A percentile compares a stretch with the other conserved stretches of the same genome.
Evolutionary conservation across 306 rosid species (phyloP).

Genomic region (peach (Prunus persica)): DNA sequence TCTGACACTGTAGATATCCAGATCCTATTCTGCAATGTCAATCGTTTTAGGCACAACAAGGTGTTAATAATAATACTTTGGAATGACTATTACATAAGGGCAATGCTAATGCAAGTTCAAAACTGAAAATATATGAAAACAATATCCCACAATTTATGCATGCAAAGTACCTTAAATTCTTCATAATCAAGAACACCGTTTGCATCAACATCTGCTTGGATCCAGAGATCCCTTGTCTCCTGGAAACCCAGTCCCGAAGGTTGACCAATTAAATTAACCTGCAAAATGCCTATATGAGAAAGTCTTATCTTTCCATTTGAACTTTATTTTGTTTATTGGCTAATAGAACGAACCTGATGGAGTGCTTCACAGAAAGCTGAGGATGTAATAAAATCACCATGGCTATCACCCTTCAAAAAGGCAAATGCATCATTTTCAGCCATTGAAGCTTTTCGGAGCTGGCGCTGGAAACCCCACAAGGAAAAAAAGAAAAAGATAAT

Average conservation of each 20-base stretch:
- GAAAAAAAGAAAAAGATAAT: neutral
- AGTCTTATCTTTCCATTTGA: slow-evolving; percentile 14
- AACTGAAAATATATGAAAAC: neutral
- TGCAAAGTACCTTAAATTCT: slow-evolving; percentile 70
- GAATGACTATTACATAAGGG: neutral
- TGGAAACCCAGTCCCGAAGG: slow-evolving; percentile 72
- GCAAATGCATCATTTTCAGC: slow-evolving; percentile 80
- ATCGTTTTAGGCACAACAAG: neutral
- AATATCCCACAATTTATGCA: slow-evolving; percentile 11
- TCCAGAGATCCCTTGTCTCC: slow-evolving; percentile 80
- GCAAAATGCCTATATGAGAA: slow-evolving; percentile 21
- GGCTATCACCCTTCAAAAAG: slow-evolving; percentile 68
- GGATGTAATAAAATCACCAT: slow-evolving; percentile 56
- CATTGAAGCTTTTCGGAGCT: slow-evolving; percentile 69
- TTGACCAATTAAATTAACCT: slow-evolving; percentile 65
- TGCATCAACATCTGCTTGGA: slow-evolving; percentile 72
- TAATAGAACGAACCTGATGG: slow-evolving; percentile 50
- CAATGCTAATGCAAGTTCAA: neutral
- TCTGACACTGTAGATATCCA: slow-evolving; percentile 60
- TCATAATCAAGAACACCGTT: slow-evolving; percentile 66
- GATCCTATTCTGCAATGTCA: slow-evolving; percentile 55
- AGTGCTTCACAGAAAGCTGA: slow-evolving; percentile 68
- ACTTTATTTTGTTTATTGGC: neutral
- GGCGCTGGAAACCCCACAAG: slow-evolving; percentile 43
- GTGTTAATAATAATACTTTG: neutral